A percentile compares a stretch with the other conserved stretches of the same genome.
Evolutionary conservation across 2,329 filamentous ascomycete genomes (phyloP).

Genomic region (Fonsecaea nubica): DNA sequence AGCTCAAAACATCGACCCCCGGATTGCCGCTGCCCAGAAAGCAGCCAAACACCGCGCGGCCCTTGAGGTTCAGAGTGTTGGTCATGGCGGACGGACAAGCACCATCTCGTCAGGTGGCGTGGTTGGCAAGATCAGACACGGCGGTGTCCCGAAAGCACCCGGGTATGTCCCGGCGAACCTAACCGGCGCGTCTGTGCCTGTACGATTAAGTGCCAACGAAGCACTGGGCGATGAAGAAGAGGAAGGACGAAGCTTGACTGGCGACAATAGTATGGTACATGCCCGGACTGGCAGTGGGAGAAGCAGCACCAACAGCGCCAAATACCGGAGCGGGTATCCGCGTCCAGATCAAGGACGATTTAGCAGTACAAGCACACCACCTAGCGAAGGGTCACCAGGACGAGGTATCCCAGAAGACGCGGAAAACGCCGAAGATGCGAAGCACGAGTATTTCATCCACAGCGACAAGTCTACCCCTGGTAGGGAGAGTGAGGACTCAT

Average conservation of each 20-base stretch:
- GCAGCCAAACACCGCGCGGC: constrained; percentile 86
- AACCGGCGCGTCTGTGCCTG: constrained; percentile 80
- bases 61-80: constrained; percentile 76
- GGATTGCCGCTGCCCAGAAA: constrained; percentile 79
- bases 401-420: constrained; percentile 51
- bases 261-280: constrained; percentile 51
- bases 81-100: constrained; percentile 61
- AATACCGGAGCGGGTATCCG: constrained; percentile 55
- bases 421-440: constrained; percentile 46
- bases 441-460: constrained; percentile 42
- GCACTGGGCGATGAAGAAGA: constrained; percentile 79
- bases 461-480: constrained; percentile 42
- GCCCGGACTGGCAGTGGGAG: constrained; percentile 64
- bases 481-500: constrained; percentile 57
- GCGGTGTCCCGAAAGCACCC: constrained; percentile 78
- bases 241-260: constrained; percentile 23
- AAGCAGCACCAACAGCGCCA: constrained; percentile 61
- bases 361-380: constrained; percentile 61
- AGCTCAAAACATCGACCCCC: constrained; percentile 87
- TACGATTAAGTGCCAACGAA: constrained; percentile 92
- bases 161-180: constrained; percentile 80
- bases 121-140: constrained; percentile 84
- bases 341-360: constrained; percentile 43
- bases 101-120: constrained; percentile 63
- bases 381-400: constrained; percentile 44